A percentile compares a stretch with the other conserved stretches of the same genome.
Evolutionary conservation across 805 yeast species (phyloP).

Genomic region (Candida maesae): DNA sequence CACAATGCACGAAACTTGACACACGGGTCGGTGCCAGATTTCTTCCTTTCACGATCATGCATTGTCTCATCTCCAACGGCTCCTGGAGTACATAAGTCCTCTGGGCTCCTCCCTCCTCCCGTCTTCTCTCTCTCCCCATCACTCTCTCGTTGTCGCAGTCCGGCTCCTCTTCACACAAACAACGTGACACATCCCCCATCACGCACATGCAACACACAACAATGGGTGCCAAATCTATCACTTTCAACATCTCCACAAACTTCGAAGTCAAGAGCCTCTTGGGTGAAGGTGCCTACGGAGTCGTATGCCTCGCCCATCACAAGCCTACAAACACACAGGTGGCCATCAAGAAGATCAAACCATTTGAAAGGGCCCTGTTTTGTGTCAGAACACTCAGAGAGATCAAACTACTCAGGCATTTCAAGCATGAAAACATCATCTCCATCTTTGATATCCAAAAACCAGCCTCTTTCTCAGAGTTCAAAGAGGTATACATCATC

Average conservation of each 20-base stretch:
- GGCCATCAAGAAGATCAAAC: slow-evolving; percentile 94
- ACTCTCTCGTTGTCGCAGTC: too few relatives aligned
- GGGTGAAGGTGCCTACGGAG: slow-evolving; percentile 97
- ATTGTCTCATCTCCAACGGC: not conserved
- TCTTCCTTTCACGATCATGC: not conserved
- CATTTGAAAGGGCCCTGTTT: slow-evolving; percentile 85
- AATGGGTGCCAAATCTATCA: slow-evolving; percentile 34
- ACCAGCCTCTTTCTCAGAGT: slow-evolving; percentile 70
- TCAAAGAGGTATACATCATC: slow-evolving; percentile 83
- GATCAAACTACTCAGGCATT: slow-evolving; percentile 81
- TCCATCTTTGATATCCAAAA: slow-evolving; percentile 85
- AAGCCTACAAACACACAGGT: slow-evolving; percentile 82
- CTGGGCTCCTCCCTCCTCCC: too few relatives aligned
- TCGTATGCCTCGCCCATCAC: slow-evolving; percentile 87
- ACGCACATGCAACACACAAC: not conserved
- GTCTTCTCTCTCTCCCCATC: too few relatives aligned
- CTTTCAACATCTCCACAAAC: slow-evolving; percentile 82
- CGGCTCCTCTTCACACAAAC: not conserved
- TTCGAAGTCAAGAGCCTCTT: slow-evolving; percentile 81
- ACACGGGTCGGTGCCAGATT: not conserved
- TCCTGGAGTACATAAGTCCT: not conserved
- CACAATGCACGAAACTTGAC: not conserved
- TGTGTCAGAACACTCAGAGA: slow-evolving; percentile 88
- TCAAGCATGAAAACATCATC: slow-evolving; percentile 91
- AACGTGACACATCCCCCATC: too few relatives aligned